A percentile compares a stretch with the other conserved stretches of the same genome.
Conservation (phyloP, 2,329 filamentous ascomycete genomes). For the Colletotrichum australisinense region DNA sequence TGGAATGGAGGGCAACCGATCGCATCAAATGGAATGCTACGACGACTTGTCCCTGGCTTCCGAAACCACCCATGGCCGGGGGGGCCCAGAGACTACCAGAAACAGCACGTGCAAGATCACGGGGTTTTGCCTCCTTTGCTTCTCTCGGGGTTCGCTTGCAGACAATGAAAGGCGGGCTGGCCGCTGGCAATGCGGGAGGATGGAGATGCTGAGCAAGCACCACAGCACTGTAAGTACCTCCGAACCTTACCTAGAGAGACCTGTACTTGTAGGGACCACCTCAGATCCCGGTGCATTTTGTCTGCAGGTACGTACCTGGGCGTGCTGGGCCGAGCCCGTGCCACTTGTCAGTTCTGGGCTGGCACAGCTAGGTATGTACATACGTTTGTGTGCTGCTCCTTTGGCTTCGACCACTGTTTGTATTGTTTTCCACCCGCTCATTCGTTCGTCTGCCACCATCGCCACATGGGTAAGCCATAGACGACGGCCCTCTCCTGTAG, state of each 20-base stretch:
- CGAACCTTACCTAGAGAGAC: too few relatives aligned
- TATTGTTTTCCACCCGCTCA: background rate
- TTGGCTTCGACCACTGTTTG: constrained; percentile 8
- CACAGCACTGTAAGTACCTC: background rate
- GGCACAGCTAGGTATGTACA: too few relatives aligned
- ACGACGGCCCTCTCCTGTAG: constrained; percentile 26
- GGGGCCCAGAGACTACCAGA: constrained; percentile 16
- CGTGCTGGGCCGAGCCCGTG: background rate
- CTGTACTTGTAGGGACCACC: too few relatives aligned
- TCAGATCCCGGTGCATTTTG: constrained; percentile 1
- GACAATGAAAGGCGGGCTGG: background rate
- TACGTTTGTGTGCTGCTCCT: background rate
- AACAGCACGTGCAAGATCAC: constrained; percentile 31
- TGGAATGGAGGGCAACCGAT: constrained; percentile 35
- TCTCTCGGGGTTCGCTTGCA: constrained; percentile 21
- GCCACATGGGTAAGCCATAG: constrained; percentile 27
- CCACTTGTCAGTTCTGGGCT: background rate
- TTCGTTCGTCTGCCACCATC: constrained; percentile 15
- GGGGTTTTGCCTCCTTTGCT: constrained; percentile 17
- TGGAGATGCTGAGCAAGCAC: background rate
- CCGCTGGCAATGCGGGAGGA: background rate
- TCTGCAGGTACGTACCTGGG: background rate
- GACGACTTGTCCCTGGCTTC: constrained; percentile 34
- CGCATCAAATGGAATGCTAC: constrained; percentile 35
- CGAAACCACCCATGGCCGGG: constrained; percentile 31